Percentiles rank a stretch among this genome's conserved stretches.
These are phyloP conservation scores for Saccharomycopsis fibuligera DNA, from an alignment of 805 yeast species.

Conservation along the genomic window DNA sequence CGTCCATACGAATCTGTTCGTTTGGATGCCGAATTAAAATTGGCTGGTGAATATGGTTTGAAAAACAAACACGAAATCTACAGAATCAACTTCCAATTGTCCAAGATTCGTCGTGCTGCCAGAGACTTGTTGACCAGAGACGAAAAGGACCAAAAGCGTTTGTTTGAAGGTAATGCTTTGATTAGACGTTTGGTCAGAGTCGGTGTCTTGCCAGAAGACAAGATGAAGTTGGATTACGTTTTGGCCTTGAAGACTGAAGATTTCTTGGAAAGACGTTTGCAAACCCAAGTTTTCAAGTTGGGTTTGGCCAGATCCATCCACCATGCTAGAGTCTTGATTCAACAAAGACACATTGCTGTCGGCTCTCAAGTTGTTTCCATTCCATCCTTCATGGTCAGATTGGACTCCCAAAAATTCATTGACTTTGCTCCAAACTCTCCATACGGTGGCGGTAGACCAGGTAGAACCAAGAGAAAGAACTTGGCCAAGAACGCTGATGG, in stretches of 20 bases:
- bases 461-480: conserved; percentile 98
- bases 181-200: conserved; percentile 98
- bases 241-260: conserved; percentile 97
- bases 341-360: conserved; percentile 99
- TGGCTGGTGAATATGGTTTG: conserved; percentile 99
- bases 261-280: conserved; percentile 99
- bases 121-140: conserved; percentile 99
- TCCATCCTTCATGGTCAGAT: conserved; percentile 99
- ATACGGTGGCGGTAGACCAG: conserved; percentile 99
- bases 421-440: conserved; percentile 99
- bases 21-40: conserved; percentile 97
- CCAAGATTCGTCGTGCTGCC: conserved; percentile 99
- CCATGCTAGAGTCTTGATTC: conserved; percentile 98
- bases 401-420: conserved; percentile 99
- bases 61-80: conserved; percentile 99
- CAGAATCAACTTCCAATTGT: conserved; percentile 99
- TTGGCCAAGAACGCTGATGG: conserved; percentile 60
- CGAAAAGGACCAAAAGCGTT: conserved; percentile 99
- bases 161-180: conserved; percentile 99
- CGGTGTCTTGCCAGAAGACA: conserved; percentile 98
- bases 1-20: conserved; percentile 99
- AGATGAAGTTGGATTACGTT: conserved; percentile 99
- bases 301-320: conserved; percentile 99
- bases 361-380: conserved; percentile 99
- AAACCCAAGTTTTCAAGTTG: conserved; percentile 99